A percentile compares a stretch with the other conserved stretches of the same genome.
These are phyloP conservation scores for Ophiostoma novo-ulmi DNA, from an alignment of 2,329 filamentous ascomycete genomes.

Conservation along the genomic window DNA sequence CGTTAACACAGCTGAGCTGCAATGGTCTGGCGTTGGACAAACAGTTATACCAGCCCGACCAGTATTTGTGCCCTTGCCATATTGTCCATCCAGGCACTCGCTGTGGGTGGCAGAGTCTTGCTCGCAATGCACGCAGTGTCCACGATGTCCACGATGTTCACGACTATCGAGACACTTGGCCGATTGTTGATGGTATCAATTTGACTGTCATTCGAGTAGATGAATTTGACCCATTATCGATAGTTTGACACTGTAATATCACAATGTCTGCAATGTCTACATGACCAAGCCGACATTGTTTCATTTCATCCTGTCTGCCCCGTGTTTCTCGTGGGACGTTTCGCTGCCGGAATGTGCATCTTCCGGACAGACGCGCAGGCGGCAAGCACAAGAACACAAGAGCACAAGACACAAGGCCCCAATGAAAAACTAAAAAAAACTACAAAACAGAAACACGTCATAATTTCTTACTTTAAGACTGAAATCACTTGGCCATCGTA, in stretches of 20 bases:
- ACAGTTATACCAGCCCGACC: no score
- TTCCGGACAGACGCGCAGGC: neutral
- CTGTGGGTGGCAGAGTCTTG: neutral
- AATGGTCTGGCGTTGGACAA: no score
- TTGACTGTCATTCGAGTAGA: neutral
- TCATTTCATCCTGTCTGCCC: constrained; percentile 10
- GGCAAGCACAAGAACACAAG: neutral
- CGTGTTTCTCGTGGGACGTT: constrained; percentile 12
- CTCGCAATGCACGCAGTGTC: no score
- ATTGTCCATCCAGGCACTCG: neutral
- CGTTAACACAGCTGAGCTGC: no score
- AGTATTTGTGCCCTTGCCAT: neutral
- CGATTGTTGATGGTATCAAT: no score
- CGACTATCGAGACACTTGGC: no score
- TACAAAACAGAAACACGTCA: neutral
- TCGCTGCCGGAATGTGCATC: constrained; percentile 4
- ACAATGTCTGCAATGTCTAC: neutral
- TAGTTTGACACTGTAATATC: neutral
- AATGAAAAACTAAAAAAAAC: neutral
- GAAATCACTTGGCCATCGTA: no score
- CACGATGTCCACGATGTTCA: no score
- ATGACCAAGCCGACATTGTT: neutral
- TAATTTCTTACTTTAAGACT: no score
- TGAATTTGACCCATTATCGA: neutral
- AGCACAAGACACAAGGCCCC: neutral